Base-by-base conservation (phyloP, 805 yeast genomes). In the Wickerhamomyces rabaulensis region DNA sequence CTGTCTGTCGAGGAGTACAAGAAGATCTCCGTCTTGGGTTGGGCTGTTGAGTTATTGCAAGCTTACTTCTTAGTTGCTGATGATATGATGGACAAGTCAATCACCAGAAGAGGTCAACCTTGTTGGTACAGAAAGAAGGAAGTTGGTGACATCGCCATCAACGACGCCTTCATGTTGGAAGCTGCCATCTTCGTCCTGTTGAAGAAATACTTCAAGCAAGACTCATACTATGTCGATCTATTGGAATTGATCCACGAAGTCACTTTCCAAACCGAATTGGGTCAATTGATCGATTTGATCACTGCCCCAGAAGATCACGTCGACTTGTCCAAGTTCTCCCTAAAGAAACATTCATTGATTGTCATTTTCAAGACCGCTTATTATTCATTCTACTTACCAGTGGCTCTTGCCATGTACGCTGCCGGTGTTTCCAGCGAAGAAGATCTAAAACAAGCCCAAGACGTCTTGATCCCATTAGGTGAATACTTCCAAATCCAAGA, bases 401-500 rank as follows among this genome's bases (percentile, higher is more conserved):
- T 94, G 43, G 98, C 96, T 3, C 76, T 94, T 51, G 96, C 98
- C 37, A 90, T 94, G 97, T 85, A 73, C 69, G 84, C 88, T 77
- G 85, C 95, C 48, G 98, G 97, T 45, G 65, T 86, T 57, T 74
- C 74, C 49, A 74, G 77, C 58, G 84, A 76, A 46, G 66, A 71
- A 57, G 97, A 92, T 67, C 77, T 94, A 65, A 77, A 87, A 64
- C 98, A 92, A 73, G 97, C 89, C 17, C 76, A 75, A 52, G 94
- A 87, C 56, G 82, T 94, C 38, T 76, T 94, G 67, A 82, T 94
- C 54, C 97, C 97, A 47, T 78, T 94, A 56, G 99, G 99, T 49
- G 97, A 94, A 68, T 94, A 94, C 68, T 94, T 94, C 84, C 99
- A 94, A 74, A 88, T 94, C 57, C 99, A 94, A 73, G 99, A 94